Percentiles rank a stretch among this genome's conserved stretches.
Conservation (phyloP, 768 basidiomycete species). For the Collybiopsis luxurians region DNA sequence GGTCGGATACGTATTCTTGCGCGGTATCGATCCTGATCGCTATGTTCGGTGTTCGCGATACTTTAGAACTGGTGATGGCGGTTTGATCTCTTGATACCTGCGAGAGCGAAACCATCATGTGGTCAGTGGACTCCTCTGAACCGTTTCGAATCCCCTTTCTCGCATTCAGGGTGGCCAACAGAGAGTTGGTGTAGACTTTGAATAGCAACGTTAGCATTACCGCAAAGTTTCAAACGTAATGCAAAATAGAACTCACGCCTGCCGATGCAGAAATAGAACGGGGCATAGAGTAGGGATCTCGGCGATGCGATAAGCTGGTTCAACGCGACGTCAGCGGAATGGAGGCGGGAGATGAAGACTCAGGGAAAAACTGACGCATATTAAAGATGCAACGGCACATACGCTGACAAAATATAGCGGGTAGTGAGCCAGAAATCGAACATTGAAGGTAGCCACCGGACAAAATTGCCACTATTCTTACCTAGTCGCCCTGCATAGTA, state of each 20-base stretch:
- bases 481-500: constrained; percentile 6
- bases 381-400: constrained; percentile 10
- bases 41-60: neutral
- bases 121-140: neutral
- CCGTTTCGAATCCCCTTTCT: neutral
- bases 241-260: constrained; percentile 20
- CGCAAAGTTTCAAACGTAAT: too few relatives aligned
- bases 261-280: constrained; percentile 32
- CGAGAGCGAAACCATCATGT: constrained; percentile 8
- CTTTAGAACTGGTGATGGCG: neutral
- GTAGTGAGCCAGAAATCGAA: too few relatives aligned
- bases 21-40: constrained; percentile 8
- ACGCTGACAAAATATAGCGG: constrained; percentile 6
- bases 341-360: neutral
- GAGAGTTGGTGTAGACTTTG: constrained; percentile 29
- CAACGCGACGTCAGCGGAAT: constrained; percentile 1
- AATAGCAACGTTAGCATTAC: neutral
- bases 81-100: neutral
- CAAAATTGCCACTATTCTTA: neutral
- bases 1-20: neutral
- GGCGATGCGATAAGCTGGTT: constrained; percentile 23
- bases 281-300: constrained; percentile 26
- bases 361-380: constrained; percentile 7
- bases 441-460: too few relatives aligned
- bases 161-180: constrained; percentile 15